Percentiles rank a stretch among this genome's conserved stretches.
phyloP scores from a whole-genome alignment of 202 grass and related monocot species.

The Panicum virgatum region DNA sequence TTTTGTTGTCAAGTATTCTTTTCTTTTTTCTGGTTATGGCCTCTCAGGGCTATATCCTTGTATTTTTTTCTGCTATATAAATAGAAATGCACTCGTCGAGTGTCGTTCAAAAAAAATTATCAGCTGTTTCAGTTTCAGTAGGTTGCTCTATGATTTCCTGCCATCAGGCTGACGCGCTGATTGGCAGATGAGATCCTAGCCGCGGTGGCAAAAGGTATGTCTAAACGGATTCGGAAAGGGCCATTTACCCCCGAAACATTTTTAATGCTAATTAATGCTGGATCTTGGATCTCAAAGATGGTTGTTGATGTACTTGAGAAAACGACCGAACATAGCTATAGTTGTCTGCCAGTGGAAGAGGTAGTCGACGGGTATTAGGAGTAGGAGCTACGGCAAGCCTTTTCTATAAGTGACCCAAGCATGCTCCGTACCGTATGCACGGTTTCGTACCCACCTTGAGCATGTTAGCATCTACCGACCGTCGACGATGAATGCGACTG shows the following conservation, averaged over 20 bases:
- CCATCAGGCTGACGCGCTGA: neutral
- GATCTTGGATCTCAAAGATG: slow-evolving; percentile 25
- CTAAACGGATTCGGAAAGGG: neutral
- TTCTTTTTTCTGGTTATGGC: too few relatives aligned
- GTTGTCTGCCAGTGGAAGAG: neutral
- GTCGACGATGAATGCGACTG: neutral
- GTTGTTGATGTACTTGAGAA: neutral
- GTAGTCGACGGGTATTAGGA: neutral
- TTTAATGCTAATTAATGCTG: slow-evolving; percentile 19
- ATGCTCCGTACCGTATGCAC: neutral
- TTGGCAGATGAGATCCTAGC: neutral
- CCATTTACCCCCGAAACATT: neutral
- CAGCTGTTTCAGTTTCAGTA: neutral
- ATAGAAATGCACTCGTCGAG: too few relatives aligned
- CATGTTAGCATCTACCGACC: too few relatives aligned
- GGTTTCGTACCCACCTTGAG: neutral
- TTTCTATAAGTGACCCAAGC: neutral
- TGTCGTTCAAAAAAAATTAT: too few relatives aligned
- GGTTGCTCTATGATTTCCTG: slow-evolving; percentile 7
- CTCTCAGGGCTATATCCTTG: too few relatives aligned
- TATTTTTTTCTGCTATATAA: too few relatives aligned
- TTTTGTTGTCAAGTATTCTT: too few relatives aligned
- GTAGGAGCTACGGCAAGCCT: neutral
- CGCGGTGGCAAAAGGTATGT: neutral
- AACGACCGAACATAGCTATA: neutral